A percentile compares a stretch with the other conserved stretches of the same genome.
Conservation (phyloP, 2,329 filamentous ascomycete species). For the Fusarium nematophilum region DNA sequence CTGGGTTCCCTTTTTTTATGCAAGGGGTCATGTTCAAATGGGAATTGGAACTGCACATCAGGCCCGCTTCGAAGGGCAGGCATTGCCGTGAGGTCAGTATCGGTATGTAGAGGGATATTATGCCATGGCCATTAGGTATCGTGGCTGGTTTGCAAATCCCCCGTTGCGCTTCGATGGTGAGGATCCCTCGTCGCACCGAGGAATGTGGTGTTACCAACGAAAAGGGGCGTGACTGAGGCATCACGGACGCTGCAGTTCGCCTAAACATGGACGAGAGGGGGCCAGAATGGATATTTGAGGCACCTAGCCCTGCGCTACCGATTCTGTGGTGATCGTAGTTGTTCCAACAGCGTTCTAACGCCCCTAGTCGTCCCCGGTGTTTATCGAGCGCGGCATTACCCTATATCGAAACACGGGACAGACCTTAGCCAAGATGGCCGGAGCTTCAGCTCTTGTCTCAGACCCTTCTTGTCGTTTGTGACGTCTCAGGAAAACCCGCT, state of each 20-base stretch:
- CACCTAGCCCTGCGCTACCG: neutral
- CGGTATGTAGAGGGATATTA: slow-evolving; percentile 24
- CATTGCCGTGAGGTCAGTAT: slow-evolving; percentile 12
- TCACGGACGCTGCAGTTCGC: neutral
- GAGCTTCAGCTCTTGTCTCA: slow-evolving; percentile 19
- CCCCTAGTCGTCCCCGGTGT: neutral
- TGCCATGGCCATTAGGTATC: slow-evolving; percentile 28
- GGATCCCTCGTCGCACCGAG: slow-evolving; percentile 24
- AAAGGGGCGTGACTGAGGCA: slow-evolving; percentile 15
- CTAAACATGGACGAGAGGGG: neutral
- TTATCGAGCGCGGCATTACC: slow-evolving; percentile 12
- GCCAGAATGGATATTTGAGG: neutral
- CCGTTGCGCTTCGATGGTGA: slow-evolving; percentile 3
- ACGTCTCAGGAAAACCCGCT: slow-evolving; percentile 24
- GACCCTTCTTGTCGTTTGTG: slow-evolving; percentile 19
- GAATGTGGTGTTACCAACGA: slow-evolving; percentile 33
- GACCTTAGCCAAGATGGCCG: neutral
- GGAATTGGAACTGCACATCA: no score
- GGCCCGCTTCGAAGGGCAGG: no score
- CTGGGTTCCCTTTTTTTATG: slow-evolving; percentile 1
- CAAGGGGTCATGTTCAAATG: no score
- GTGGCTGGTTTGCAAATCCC: slow-evolving; percentile 34
- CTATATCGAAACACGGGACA: slow-evolving; percentile 20
- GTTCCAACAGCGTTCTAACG: no score
- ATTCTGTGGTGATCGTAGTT: no score